These are phyloP conservation scores for Marasmius sp. DNA, from an alignment of 1,284 basidiomycete genomes.

Conservation along the genomic window DNA sequence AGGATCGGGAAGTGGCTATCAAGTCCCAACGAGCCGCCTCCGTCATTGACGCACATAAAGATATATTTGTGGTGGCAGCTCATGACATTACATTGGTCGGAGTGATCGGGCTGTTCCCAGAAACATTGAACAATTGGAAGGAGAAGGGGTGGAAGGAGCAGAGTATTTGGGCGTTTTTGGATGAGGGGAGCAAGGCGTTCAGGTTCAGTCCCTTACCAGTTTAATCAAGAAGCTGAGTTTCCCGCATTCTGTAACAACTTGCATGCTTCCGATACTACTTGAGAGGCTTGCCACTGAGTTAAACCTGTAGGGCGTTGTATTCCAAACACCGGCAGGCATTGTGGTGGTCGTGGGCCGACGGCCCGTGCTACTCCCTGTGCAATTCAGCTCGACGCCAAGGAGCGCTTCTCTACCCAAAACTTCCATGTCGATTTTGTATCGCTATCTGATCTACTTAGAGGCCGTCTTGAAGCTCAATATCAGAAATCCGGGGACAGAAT, in stretches of 20 bases:
- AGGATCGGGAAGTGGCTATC: not conserved
- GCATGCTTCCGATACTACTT: no score
- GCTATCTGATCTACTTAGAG: no score
- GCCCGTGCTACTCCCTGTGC: not conserved
- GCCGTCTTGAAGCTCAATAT: no score
- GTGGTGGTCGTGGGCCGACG: no score
- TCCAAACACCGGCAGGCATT: no score
- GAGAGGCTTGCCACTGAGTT: no score
- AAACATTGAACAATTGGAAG: conserved; percentile 20
- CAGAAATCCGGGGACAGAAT: no score
- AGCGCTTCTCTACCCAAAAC: conserved; percentile 5
- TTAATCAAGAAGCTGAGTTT: no score
- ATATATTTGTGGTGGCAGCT: conserved; percentile 20
- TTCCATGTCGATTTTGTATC: no score
- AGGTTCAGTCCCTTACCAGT: not conserved
- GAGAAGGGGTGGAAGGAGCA: conserved; percentile 20
- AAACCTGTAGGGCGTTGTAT: no score
- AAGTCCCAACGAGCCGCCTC: conserved; percentile 4
- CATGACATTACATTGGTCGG: conserved; percentile 18
- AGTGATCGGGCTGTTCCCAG: conserved; percentile 17
- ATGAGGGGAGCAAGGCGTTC: conserved; percentile 17
- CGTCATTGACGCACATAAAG: conserved; percentile 18
- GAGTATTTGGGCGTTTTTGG: conserved; percentile 20
- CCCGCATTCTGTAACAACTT: no score
- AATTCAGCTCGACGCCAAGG: conserved; percentile 8